Base-by-base conservation (phyloP, 495 filamentous ascomycete genomes). In the Xylaria flabelliformis region DNA sequence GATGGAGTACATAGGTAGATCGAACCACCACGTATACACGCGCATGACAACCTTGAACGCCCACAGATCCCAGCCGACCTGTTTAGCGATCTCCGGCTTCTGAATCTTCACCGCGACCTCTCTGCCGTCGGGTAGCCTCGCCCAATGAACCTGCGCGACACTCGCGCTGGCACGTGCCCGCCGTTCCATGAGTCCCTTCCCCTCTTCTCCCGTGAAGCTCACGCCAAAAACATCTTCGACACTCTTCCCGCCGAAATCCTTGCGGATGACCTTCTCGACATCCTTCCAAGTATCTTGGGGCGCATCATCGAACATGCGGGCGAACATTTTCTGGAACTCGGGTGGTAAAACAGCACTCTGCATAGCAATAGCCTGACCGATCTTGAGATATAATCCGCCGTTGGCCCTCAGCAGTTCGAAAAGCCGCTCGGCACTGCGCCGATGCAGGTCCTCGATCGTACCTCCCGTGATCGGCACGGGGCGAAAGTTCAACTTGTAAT, bases 301-400 rank as follows among this genome's bases (percentile, higher is more conserved):
- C 64, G 96, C 97, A 85, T 99, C 96, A 76, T 98, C 96, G 80
- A 99, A 99, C 93, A 99, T 97, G 71, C 90, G 88, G 46, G 91
- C 85, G 77, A 99, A 99, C 93, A 97, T 97, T 72, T 89, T 88
- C 85, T 97, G 94, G 77, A 98, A 98, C 80, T 97, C 93, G 8
- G 94, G 92, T 15, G 96, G 96, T 64, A 99, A 80, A 51, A 98
- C 90, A 2, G 94, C 95, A 65, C 92, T 94, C 84, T 99, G 96
- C 96, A 98, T 99, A 29, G 95, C 96, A 69, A 99, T 94, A 8
- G 96, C 96, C 85, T 99, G 96, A 3, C 96, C 96, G 68, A 99
- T 98, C 85, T 99, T 99, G 77, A 98, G 86, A 79, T 99, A 99
- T 3, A 99, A 81, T 0, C 96, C 96, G 66, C 96, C 96, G 87